Percentiles rank a stretch among this genome's conserved stretches.
phyloP scores from a whole-genome alignment of 768 basidiomycete genomes.

The Psilocybe subaeruginosa region DNA sequence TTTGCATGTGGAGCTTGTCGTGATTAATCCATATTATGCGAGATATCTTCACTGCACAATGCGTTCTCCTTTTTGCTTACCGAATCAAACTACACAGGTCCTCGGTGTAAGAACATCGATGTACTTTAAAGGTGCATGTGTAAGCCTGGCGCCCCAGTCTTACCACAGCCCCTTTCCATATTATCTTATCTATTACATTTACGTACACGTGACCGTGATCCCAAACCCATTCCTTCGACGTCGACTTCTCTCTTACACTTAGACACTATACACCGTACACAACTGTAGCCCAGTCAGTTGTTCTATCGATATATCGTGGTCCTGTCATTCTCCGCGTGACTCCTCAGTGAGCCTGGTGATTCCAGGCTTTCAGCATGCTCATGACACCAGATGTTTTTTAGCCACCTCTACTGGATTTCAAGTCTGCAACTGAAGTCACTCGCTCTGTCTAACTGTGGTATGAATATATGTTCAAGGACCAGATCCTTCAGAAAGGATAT shows the following conservation, averaged over 20 bases:
- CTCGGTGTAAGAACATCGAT: constrained; percentile 27
- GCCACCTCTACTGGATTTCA: constrained; percentile 12
- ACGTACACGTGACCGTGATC: no score
- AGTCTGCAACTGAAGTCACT: constrained; percentile 2
- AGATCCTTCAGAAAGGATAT: constrained; percentile 3
- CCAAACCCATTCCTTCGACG: no score
- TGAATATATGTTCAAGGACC: constrained; percentile 1
- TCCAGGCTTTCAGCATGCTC: no score
- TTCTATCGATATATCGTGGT: no score
- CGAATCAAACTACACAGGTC: neutral
- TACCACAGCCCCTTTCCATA: no score
- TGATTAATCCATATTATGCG: constrained; percentile 49
- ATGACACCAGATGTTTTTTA: neutral
- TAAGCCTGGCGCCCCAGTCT: no score
- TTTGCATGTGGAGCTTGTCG: constrained; percentile 42
- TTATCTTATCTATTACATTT: no score
- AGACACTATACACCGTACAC: no score
- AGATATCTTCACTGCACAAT: neutral
- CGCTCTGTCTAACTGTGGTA: constrained; percentile 8
- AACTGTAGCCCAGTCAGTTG: no score
- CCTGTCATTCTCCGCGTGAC: no score
- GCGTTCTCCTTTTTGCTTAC: neutral
- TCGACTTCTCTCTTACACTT: no score
- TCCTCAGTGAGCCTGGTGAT: no score
- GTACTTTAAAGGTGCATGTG: constrained; percentile 20